Percentiles rank a stretch among this genome's conserved stretches.
Evolutionary conservation across 139 green algal species (phyloP).

Genomic region (Chlorella sp.): DNA sequence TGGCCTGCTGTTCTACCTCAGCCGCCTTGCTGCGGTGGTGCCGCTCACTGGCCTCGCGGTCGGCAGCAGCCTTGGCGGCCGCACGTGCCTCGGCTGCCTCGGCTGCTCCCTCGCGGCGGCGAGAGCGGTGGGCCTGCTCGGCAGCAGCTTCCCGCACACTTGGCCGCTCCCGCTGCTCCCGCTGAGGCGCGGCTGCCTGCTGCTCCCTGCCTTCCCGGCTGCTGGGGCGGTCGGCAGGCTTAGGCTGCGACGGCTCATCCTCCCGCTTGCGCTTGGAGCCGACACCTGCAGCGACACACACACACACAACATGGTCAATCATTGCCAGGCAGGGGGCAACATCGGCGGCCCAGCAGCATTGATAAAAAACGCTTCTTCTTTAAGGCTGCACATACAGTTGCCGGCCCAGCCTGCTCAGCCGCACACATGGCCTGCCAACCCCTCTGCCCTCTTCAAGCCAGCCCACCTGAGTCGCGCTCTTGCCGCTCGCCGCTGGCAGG

Average conservation of each 20-base stretch:
- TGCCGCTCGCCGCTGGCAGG: not conserved
- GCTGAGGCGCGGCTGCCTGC: not conserved
- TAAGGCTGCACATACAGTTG: no score
- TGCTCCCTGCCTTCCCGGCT: not conserved
- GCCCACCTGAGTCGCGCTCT: not conserved
- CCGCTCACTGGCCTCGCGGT: not conserved
- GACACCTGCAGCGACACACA: not conserved
- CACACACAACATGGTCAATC: no score
- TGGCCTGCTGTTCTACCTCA: not conserved
- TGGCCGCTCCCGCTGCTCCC: not conserved
- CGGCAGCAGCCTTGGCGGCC: not conserved
- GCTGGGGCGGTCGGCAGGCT: not conserved
- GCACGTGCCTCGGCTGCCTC: not conserved
- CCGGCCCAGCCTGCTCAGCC: no score
- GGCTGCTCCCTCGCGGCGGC: not conserved
- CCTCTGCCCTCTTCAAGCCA: not conserved
- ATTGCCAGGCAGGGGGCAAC: not conserved
- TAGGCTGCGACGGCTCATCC: not conserved
- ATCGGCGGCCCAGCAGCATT: no score
- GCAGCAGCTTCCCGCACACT: no score
- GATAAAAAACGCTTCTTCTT: no score
- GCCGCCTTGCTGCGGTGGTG: not conserved
- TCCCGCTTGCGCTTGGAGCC: constrained; percentile 24
- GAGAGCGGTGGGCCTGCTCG: not conserved
- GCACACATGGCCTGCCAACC: no score